A percentile compares a stretch with the other conserved stretches of the same genome.
Evolutionary conservation across 2,329 filamentous ascomycete genomes (phyloP).

Genomic region (Verticillium longisporum): DNA sequence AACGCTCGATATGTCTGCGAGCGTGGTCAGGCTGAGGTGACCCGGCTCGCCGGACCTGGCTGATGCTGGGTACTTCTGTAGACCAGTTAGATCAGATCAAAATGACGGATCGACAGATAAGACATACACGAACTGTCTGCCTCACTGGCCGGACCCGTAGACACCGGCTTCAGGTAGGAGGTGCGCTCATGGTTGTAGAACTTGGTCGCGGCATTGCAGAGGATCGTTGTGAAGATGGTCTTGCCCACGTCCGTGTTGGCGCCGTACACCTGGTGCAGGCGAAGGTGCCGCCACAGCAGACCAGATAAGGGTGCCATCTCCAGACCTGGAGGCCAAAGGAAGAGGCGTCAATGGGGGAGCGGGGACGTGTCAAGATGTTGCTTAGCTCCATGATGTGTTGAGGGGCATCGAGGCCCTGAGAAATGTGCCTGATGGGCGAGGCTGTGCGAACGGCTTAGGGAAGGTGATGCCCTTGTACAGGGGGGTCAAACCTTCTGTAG

Average conservation of each 20-base stretch:
- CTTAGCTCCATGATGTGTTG: background rate
- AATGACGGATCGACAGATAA: background rate
- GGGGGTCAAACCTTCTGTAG: background rate
- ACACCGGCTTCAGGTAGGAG: constrained; percentile 74
- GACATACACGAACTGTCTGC: constrained; percentile 61
- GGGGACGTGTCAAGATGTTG: background rate
- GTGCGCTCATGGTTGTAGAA: constrained; percentile 39
- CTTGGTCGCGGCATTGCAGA: constrained; percentile 55
- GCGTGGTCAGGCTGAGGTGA: background rate
- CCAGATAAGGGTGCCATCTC: constrained; percentile 45
- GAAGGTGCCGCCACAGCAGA: constrained; percentile 61
- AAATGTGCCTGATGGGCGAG: background rate
- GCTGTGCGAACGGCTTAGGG: background rate
- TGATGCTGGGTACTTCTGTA: background rate
- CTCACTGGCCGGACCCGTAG: constrained; percentile 63
- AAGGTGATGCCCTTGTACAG: background rate
- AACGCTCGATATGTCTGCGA: constrained; percentile 54
- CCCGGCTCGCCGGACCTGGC: background rate
- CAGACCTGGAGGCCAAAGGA: background rate
- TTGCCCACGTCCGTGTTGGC: constrained; percentile 84
- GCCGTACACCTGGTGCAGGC: constrained; percentile 70
- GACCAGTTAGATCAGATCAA: background rate
- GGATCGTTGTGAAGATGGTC: constrained; percentile 68
- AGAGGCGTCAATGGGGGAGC: background rate
- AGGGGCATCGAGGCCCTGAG: background rate